Conservation (phyloP, 1,284 basidiomycete species). For the Ceratobasidium theobromae region DNA sequence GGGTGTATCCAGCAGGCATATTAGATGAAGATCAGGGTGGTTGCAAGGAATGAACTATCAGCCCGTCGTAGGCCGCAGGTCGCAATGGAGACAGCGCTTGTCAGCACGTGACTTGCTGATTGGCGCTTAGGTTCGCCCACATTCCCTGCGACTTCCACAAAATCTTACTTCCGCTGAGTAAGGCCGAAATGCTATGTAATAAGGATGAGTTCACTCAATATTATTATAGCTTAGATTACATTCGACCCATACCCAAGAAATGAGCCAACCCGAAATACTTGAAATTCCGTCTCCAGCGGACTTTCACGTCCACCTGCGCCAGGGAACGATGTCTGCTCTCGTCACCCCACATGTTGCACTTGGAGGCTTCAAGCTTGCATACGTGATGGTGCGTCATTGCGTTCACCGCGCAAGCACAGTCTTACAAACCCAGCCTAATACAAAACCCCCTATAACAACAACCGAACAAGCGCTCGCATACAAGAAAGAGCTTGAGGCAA, state of each 20-base stretch:
- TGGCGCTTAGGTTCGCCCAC: conserved; percentile 24
- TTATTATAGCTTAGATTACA: not conserved
- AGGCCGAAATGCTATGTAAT: not conserved
- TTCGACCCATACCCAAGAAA: not conserved
- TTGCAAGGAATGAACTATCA: not conserved
- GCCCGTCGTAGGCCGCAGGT: conserved; percentile 1
- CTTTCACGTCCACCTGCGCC: conserved; percentile 96
- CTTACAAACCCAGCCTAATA: conserved; percentile 73
- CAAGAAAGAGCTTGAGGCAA: conserved; percentile 68
- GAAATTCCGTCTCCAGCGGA: conserved; percentile 77
- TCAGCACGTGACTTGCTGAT: conserved; percentile 28
- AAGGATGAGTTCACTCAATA: not conserved
- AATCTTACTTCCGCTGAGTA: not conserved
- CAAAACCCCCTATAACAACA: conserved; percentile 87
- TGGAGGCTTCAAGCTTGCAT: conserved; percentile 90
- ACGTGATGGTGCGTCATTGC: conserved; percentile 81
- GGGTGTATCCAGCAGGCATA: conserved; percentile 35
- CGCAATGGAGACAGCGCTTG: conserved; percentile 10
- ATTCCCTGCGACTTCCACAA: not conserved
- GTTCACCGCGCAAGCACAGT: conserved; percentile 8
- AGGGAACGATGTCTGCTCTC: conserved; percentile 78
- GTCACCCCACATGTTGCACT: conserved; percentile 88
- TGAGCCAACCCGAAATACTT: conserved; percentile 46
- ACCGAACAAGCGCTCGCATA: conserved; percentile 84
- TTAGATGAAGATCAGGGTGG: not conserved